Base-by-base conservation (phyloP, 768 basidiomycete genomes). In the Trametes coccinea region DNA sequence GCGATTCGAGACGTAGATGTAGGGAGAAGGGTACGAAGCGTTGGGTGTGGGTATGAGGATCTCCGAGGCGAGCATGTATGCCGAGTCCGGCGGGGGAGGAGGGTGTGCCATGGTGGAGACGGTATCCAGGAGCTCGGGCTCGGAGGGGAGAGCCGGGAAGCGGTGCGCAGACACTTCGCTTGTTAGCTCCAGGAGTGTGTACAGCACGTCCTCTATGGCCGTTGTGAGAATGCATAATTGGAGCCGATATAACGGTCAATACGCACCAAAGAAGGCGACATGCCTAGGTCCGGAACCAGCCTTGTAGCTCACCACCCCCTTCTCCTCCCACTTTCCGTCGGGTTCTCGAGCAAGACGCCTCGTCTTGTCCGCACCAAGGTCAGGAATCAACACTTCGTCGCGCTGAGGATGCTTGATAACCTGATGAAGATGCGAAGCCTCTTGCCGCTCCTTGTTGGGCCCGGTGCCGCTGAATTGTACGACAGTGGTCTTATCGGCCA, bases 401-500 rank as follows among this genome's bases (percentile, higher is more conserved):
- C 79, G 76, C 16, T 76, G 72, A 33, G 79, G 72, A 43, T 83
- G 79, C 13, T 85, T 67, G 59, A 80, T 68, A 37, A 86, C 84
- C 67, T 93, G 89, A 74, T 94, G 93, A 0, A 90, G 89, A 69
- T 95, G 93, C 3, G 91, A 80, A 5, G 76, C 73, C 57, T 85
- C 82, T 70, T 95, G 93, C 37, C 93, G 81, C 17, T 81, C 80
- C 5, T 70, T 67, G 69, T 90, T 80, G 1, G 90, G 90, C 0
- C 92, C 90, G 0, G 78, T 76, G 1, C 83, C 85, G 13, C 68
- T 70, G 48, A 92, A 79, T 46, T 60, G 48, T 3, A 53, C 27
- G 10, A 76, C 70, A 40, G 71, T 72, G 5, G 78, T 67, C 9
- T 71, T 59, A 5, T 74, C 58, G 0, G 74, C 66, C 8, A 71